Conservation (phyloP, 176 grass and related monocot species). For the Alloteropsis semialata region DNA sequence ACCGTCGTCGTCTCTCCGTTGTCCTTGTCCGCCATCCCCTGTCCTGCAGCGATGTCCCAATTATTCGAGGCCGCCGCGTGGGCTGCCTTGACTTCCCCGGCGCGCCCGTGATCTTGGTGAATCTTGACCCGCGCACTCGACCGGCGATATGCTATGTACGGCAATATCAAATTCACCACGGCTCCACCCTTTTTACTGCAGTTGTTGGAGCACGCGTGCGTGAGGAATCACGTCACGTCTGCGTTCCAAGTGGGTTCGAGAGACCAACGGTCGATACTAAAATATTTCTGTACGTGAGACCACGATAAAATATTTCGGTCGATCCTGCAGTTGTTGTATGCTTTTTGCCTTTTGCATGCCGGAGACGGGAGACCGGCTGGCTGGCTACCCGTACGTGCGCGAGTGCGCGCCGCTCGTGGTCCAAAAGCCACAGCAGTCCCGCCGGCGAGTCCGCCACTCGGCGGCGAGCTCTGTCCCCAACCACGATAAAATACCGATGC, state of each 20-base stretch:
- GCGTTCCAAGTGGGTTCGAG: not conserved
- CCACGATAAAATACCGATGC: not conserved
- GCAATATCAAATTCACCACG: not conserved
- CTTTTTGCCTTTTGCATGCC: not conserved
- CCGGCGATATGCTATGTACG: not conserved
- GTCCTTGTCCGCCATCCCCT: not conserved
- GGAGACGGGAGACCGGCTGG: not conserved
- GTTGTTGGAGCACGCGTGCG: not conserved
- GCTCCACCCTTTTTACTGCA: not conserved
- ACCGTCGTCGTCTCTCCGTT: not conserved
- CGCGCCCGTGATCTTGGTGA: constrained; percentile 12
- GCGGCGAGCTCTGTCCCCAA: not conserved
- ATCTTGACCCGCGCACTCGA: constrained; percentile 10
- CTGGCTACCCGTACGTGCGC: not conserved
- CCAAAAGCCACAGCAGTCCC: not conserved
- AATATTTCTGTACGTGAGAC: too few relatives aligned
- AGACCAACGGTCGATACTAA: not conserved
- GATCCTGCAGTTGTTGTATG: too few relatives aligned
- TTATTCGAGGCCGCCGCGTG: not conserved
- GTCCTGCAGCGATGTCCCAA: not conserved
- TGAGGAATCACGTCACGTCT: not conserved
- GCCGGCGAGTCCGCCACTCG: not conserved
- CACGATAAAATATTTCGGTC: not conserved
- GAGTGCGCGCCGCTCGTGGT: not conserved
- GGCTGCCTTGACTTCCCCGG: not conserved